These are phyloP conservation scores for Xylaria grammica DNA, from an alignment of 495 filamentous ascomycete genomes.

Conservation along the genomic window DNA sequence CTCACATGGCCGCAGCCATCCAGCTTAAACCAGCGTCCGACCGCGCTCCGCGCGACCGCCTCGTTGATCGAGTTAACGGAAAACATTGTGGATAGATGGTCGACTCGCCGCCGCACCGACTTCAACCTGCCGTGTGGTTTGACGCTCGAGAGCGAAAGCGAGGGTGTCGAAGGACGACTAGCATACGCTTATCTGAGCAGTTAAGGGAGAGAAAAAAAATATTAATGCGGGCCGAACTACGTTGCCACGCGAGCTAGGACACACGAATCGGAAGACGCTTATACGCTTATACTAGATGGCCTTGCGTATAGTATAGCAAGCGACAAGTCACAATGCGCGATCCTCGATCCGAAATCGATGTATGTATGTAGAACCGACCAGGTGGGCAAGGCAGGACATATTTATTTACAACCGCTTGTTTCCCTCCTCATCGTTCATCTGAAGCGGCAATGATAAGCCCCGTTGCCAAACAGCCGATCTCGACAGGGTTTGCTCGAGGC, in stretches of 20 bases:
- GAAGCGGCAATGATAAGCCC: slow-evolving; percentile 17
- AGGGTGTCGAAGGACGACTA: slow-evolving; percentile 5
- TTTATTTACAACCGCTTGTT: not conserved
- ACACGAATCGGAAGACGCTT: not conserved
- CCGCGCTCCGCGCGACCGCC: slow-evolving; percentile 59
- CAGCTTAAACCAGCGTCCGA: slow-evolving; percentile 76
- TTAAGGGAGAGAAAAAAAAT: slow-evolving; percentile 11
- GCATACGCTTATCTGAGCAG: not conserved
- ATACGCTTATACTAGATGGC: not conserved
- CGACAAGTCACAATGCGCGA: slow-evolving; percentile 1
- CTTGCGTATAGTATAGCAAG: not conserved
- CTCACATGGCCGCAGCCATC: slow-evolving; percentile 78
- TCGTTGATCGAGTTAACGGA: slow-evolving; percentile 44
- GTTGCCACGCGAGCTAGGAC: slow-evolving; percentile 1
- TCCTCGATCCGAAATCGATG: slow-evolving; percentile 6
- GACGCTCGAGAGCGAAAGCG: slow-evolving; percentile 4
- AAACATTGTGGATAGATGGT: slow-evolving; percentile 4
- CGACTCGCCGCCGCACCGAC: slow-evolving; percentile 15
- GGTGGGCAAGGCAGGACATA: not conserved
- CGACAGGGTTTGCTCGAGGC: slow-evolving; percentile 3
- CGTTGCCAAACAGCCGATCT: not conserved
- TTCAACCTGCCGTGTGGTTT: slow-evolving; percentile 12
- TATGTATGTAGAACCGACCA: not conserved
- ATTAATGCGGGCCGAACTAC: not conserved
- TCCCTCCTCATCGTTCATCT: not conserved